These are phyloP conservation scores for Suillus spraguei DNA, from an alignment of 768 basidiomycete genomes.

Conservation along the genomic window DNA sequence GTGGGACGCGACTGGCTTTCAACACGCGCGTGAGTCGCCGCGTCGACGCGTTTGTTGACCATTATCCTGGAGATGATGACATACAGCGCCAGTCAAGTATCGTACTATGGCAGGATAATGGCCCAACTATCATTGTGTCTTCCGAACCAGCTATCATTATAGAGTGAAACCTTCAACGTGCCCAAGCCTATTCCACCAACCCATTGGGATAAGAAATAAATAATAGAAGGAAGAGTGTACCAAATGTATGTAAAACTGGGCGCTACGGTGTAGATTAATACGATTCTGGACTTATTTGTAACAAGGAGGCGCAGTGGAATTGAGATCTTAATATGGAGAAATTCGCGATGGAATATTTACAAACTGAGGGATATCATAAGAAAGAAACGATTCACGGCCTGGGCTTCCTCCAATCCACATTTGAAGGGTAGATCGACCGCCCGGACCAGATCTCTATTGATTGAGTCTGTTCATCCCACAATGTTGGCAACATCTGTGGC, in stretches of 20 bases:
- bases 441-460: not conserved
- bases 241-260: not conserved
- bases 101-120: not conserved
- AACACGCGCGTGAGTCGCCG: conserved; percentile 22
- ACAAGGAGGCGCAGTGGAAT: not conserved
- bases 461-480: not conserved
- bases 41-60: conserved; percentile 22
- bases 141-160: not conserved
- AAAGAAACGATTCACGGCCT: not conserved
- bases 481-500: not conserved
- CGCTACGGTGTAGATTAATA: no score
- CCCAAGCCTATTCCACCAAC: not conserved
- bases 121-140: not conserved
- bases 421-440: not conserved
- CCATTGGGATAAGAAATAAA: not conserved
- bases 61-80: no score
- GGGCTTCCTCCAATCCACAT: not conserved
- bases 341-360: not conserved
- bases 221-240: not conserved
- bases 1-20: conserved; percentile 21
- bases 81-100: not conserved
- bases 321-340: not conserved
- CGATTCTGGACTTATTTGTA: not conserved
- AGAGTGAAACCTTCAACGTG: not conserved
- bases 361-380: not conserved